Conservation (phyloP, 164 flowering plant genomes). For the Magnolia kwangsiensis region DNA sequence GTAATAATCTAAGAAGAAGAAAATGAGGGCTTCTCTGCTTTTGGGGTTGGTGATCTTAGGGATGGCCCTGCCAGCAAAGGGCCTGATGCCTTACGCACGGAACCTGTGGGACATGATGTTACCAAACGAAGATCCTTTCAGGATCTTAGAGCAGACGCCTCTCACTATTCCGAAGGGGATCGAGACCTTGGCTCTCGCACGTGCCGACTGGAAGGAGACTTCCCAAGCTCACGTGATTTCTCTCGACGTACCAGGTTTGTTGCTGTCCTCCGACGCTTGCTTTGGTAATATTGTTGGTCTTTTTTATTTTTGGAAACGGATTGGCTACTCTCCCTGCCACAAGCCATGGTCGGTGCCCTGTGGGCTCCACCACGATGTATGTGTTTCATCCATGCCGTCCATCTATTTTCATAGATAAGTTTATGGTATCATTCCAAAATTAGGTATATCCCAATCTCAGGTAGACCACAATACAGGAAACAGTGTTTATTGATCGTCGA, state of each 20-base stretch:
- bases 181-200: slow-evolving; percentile 31
- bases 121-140: slow-evolving; percentile 41
- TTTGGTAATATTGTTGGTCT: too few species aligned
- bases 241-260: slow-evolving; percentile 34
- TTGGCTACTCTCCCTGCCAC: too few species aligned
- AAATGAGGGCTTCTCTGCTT: background rate
- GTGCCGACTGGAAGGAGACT: slow-evolving; percentile 54
- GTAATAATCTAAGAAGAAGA: background rate
- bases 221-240: slow-evolving; percentile 29
- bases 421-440: too few species aligned
- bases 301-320: too few species aligned
- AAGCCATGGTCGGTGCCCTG: too few species aligned
- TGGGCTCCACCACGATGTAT: too few species aligned
- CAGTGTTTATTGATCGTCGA: too few species aligned
- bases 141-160: slow-evolving; percentile 41
- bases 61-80: slow-evolving; percentile 11
- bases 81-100: slow-evolving; percentile 28
- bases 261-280: background rate
- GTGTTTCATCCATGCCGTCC: too few species aligned
- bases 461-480: too few species aligned
- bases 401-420: too few species aligned
- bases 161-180: slow-evolving; percentile 27
- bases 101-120: slow-evolving; percentile 28
- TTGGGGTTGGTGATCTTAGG: background rate
- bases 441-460: too few species aligned